phyloP scores from a whole-genome alignment of 352 stramenopile species.

The Phytophthora nicotianae region DNA sequence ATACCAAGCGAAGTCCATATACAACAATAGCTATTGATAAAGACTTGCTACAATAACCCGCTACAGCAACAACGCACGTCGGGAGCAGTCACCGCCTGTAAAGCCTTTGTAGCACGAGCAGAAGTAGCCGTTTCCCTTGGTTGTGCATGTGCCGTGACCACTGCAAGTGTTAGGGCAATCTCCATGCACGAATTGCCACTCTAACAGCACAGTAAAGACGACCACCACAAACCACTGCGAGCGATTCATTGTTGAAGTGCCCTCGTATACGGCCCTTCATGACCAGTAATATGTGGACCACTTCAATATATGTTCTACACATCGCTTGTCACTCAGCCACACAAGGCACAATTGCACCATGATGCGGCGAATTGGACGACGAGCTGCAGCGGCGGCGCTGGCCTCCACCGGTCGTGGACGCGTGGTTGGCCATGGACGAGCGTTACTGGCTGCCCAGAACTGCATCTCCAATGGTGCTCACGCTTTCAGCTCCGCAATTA shows the following conservation, averaged over 20 bases:
- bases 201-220: conserved; percentile 17
- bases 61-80: conserved; percentile 30
- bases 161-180: conserved; percentile 74
- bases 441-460: background rate
- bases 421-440: background rate
- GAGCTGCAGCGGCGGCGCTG: conserved; percentile 15
- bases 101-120: conserved; percentile 90
- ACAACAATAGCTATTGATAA: background rate
- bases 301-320: conserved; percentile 11
- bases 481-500: conserved; percentile 31
- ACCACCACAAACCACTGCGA: background rate
- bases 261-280: conserved; percentile 19
- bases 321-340: conserved; percentile 23
- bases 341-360: conserved; percentile 18
- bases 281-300: conserved; percentile 11
- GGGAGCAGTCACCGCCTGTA: conserved; percentile 91
- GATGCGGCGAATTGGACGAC: conserved; percentile 29
- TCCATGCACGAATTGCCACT: conserved; percentile 14
- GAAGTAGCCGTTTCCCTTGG: conserved; percentile 66
- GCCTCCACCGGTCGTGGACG: conserved; percentile 5
- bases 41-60: background rate
- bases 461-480: conserved; percentile 3
- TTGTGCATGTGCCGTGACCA: conserved; percentile 64
- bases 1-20: background rate
- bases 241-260: conserved; percentile 13